Conservation (phyloP, 2,329 filamentous ascomycete genomes). For the Trichophaea hybrida region DNA sequence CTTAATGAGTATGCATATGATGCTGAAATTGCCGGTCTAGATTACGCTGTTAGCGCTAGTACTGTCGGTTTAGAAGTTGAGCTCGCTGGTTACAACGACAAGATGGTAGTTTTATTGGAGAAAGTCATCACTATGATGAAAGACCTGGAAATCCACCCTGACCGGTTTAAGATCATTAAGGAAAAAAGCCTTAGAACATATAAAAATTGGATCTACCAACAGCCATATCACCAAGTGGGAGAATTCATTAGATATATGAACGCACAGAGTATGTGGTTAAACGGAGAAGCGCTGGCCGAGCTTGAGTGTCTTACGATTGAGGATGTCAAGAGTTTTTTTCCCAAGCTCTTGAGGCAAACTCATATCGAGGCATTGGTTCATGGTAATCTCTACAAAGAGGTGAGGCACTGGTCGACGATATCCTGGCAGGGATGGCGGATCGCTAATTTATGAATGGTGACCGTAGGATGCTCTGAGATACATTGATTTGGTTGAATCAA, state of each 20-base stretch:
- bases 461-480: slow-evolving; percentile 60
- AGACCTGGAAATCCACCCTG: slow-evolving; percentile 68
- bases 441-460: neutral
- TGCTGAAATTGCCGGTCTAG: slow-evolving; percentile 77
- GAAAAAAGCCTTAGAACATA: slow-evolving; percentile 64
- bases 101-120: slow-evolving; percentile 76
- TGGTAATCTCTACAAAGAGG: slow-evolving; percentile 82
- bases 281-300: slow-evolving; percentile 66
- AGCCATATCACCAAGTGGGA: slow-evolving; percentile 77
- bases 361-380: slow-evolving; percentile 81
- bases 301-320: slow-evolving; percentile 58
- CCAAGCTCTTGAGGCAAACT: slow-evolving; percentile 65
- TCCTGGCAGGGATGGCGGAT: neutral
- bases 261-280: slow-evolving; percentile 60
- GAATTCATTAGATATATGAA: slow-evolving; percentile 71
- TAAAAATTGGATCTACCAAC: slow-evolving; percentile 75
- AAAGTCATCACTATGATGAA: slow-evolving; percentile 75
- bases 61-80: slow-evolving; percentile 61
- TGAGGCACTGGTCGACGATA: slow-evolving; percentile 6
- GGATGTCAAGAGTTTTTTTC: slow-evolving; percentile 62
- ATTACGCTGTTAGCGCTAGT: slow-evolving; percentile 64
- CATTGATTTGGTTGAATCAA: slow-evolving; percentile 67
- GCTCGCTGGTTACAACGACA: slow-evolving; percentile 89
- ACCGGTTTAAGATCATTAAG: slow-evolving; percentile 81
- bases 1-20: slow-evolving; percentile 91